These are phyloP conservation scores for Candida chauliodis DNA, from an alignment of 805 yeast genomes.

Conservation along the genomic window DNA sequence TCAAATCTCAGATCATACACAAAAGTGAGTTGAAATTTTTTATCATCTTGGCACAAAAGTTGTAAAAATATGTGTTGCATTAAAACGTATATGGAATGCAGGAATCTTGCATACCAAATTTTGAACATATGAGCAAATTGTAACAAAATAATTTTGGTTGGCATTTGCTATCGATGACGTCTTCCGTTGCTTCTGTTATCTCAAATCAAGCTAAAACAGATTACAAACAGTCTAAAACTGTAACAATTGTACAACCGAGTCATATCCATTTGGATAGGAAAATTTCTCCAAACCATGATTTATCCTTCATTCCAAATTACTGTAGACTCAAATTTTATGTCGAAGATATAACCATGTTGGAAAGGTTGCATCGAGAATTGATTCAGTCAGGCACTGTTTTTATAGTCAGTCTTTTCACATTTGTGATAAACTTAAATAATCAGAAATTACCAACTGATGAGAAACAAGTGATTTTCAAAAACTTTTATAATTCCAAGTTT, in stretches of 20 bases:
- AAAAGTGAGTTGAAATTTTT: too few species aligned
- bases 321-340: slow-evolving; percentile 2
- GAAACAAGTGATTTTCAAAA: neutral
- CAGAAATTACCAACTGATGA: slow-evolving; percentile 1
- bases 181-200: neutral
- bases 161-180: neutral
- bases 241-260: too few species aligned
- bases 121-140: too few species aligned
- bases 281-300: slow-evolving; percentile 5
- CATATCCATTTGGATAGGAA: neutral
- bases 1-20: too few species aligned
- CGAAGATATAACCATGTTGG: neutral
- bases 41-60: too few species aligned
- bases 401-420: neutral
- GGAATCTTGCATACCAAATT: too few species aligned
- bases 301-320: neutral
- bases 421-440: slow-evolving; percentile 4
- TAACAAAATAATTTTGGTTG: neutral
- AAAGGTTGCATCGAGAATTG: neutral
- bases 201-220: neutral
- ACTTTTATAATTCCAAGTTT: neutral
- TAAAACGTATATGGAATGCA: too few species aligned
- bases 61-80: too few species aligned
- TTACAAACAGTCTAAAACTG: neutral
- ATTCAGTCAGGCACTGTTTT: neutral